Evolutionary conservation across 1,284 basidiomycete species (phyloP), one percentile per base, ranked within the genome.

Genomic region (Hypsizygus ulmarius): DNA sequence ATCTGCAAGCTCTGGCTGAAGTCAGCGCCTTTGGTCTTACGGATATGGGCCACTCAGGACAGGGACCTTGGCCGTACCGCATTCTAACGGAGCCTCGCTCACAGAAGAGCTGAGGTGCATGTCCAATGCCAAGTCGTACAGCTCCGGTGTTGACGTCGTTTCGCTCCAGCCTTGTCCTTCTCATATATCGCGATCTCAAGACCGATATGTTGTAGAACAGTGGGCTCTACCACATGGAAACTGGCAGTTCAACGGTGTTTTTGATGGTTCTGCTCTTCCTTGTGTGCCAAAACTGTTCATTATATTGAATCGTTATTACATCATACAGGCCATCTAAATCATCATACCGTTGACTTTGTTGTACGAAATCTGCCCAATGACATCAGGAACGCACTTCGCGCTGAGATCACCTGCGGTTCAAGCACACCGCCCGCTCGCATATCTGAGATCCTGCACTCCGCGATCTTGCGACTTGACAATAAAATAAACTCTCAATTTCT

Each of bases 61-160:
- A 64, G 46, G 71, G 74, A 34, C 70, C 71, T 21, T 81, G 78
- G 77, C 76, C 78, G 3, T 81, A 79, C 57, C 73, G 71, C n/a
- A 58, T 72, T 29, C 68, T 80, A 7, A 39, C 47, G 21, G 73
- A 77, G 49, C 65, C 65, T 59, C 52, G 3, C 51, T 81, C 25
- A 63, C 71, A 14, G 52, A 60, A 9, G 74, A 79, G 59, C 51
- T 81, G 32, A 56, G 54, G 37, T 45, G 25, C 29, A 47, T 45
- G 43, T 47, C 53, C n/a, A 42, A 39, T 7, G 47, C 48, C 19
- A 47, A 42, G 45, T 64, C 67, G 5, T 56, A 56, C 40, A 62
- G 60, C 33, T 60, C 58, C 11, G 48, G 48, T n/a, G 66, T 73
- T 37, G 74, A 80, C 54, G 67, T 64, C 43, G 65, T 75, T 47